Conservation (phyloP, 441 rosid genomes). For the Adansonia grandidieri region DNA sequence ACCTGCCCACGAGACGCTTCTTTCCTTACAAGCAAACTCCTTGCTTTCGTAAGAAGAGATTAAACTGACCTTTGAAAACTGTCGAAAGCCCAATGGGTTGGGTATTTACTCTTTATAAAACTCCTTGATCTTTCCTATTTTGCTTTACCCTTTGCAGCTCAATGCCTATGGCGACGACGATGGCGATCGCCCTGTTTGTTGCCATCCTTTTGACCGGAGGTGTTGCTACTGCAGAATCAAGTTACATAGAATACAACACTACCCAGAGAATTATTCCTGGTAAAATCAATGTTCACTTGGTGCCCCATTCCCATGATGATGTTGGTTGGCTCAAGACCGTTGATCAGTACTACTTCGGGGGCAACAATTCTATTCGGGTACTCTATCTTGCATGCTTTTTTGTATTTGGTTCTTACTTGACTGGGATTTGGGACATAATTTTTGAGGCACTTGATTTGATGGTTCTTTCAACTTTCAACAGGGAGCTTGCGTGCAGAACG, state of each 20-base stretch:
- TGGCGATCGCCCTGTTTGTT: constrained; percentile 25
- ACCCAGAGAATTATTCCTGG: constrained; percentile 49
- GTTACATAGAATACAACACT: constrained; percentile 62
- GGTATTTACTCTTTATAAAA: neutral
- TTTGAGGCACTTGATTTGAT: neutral
- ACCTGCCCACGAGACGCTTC: neutral
- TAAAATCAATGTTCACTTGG: constrained; percentile 71
- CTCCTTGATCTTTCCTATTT: neutral
- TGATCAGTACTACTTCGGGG: constrained; percentile 75
- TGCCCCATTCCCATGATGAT: constrained; percentile 79
- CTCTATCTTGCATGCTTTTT: neutral
- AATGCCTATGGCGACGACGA: constrained; percentile 7
- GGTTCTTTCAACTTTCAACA: constrained; percentile 34
- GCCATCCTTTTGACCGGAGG: constrained; percentile 27
- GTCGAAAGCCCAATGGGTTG: constrained; percentile 1
- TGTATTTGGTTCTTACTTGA: neutral
- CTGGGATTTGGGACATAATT: neutral
- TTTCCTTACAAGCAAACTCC: constrained; percentile 20
- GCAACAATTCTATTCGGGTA: constrained; percentile 80
- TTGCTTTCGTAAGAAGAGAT: constrained; percentile 8
- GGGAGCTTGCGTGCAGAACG: constrained; percentile 91
- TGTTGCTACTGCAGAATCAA: constrained; percentile 33
- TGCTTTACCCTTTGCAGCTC: constrained; percentile 6
- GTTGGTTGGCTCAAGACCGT: constrained; percentile 83
- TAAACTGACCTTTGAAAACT: constrained; percentile 1